Evolutionary conservation across 306 rosid genomes (phyloP).

Genomic region (Quercus bicolor): DNA sequence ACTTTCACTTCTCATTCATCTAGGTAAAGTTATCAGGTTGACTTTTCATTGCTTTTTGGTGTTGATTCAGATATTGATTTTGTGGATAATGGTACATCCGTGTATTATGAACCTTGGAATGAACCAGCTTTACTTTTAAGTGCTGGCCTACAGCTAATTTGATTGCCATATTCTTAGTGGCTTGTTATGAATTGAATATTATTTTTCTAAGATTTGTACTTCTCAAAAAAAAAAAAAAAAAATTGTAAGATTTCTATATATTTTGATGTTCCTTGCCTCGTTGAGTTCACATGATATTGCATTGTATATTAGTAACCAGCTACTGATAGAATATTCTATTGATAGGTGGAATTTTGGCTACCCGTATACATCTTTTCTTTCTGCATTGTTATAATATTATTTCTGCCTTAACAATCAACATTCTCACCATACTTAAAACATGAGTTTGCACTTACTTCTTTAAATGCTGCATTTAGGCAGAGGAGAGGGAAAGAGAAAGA

Average conservation of each 20-base stretch:
- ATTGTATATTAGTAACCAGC: neutral
- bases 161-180: neutral
- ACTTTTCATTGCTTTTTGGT: neutral
- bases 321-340: neutral
- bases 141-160: neutral
- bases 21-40: neutral
- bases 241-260: no score
- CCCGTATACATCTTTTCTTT: neutral
- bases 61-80: neutral
- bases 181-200: neutral
- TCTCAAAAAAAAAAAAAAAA: no score
- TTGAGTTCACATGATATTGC: neutral
- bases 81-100: no score
- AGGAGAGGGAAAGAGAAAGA: constrained; percentile 54
- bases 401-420: neutral
- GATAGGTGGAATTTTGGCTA: neutral
- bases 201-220: no score
- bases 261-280: neutral
- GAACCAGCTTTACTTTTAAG: neutral
- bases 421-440: neutral
- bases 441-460: neutral
- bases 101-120: neutral
- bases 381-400: neutral
- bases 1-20: neutral
- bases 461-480: constrained; percentile 32